Percentiles rank a stretch among this genome's conserved stretches.
phyloP scores from a whole-genome alignment of 495 filamentous ascomycete species.

The Penicillium coprophilum region DNA sequence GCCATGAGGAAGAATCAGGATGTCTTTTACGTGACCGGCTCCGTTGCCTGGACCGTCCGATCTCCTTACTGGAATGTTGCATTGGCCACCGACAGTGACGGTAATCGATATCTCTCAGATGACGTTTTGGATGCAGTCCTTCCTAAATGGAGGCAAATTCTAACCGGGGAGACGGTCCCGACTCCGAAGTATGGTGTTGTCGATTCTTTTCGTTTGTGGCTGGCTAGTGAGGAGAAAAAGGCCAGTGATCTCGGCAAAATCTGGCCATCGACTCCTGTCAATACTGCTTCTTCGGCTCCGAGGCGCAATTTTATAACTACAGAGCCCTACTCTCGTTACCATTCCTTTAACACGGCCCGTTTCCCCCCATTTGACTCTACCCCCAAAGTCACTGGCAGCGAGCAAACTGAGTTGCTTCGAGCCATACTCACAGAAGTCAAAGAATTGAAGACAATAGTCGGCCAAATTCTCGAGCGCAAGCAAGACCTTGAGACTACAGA shows the following conservation, averaged over 20 bases:
- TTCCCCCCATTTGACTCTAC: not conserved
- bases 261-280: not conserved
- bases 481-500: not conserved
- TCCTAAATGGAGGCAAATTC: not conserved
- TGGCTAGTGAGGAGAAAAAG: not conserved
- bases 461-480: not conserved
- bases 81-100: slow-evolving; percentile 6
- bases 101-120: slow-evolving; percentile 4
- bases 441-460: not conserved
- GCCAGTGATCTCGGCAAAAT: not conserved
- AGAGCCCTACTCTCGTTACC: not conserved
- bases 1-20: not conserved
- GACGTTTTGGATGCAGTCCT: slow-evolving; percentile 1
- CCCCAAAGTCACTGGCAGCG: not conserved
- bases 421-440: not conserved
- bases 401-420: slow-evolving; percentile 1
- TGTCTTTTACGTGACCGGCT: not conserved
- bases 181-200: not conserved
- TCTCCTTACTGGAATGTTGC: slow-evolving; percentile 10
- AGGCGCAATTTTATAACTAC: not conserved
- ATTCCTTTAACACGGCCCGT: not conserved
- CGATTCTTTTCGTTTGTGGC: not conserved
- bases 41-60: not conserved
- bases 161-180: not conserved
- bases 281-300: not conserved